Conservation (phyloP, 2,329 filamentous ascomycete genomes). For the Blastomyces silverae region DNA sequence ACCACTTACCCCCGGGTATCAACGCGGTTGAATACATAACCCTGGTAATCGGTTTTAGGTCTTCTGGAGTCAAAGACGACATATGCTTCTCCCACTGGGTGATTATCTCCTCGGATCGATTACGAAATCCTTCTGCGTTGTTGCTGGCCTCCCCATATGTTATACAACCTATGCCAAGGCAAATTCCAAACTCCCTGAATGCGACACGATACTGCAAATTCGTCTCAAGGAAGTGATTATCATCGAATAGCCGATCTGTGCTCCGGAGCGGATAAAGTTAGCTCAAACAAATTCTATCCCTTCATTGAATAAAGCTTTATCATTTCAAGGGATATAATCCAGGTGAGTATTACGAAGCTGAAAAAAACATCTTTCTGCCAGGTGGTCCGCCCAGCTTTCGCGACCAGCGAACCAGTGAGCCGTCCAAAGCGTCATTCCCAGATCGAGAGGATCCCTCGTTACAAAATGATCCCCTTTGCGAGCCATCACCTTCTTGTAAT, state of each 20-base stretch:
- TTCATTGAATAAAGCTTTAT: background rate
- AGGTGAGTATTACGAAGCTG: conserved; percentile 31
- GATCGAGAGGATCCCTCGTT: conserved; percentile 49
- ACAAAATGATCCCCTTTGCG: conserved; percentile 41
- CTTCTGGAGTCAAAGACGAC: conserved; percentile 33
- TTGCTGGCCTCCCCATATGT: conserved; percentile 32
- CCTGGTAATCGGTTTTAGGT: conserved; percentile 49
- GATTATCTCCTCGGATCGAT: conserved; percentile 34
- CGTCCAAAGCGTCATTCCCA: conserved; percentile 56
- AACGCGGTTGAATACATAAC: conserved; percentile 54
- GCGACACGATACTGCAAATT: conserved; percentile 40
- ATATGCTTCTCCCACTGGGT: conserved; percentile 37
- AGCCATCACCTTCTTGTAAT: conserved; percentile 47
- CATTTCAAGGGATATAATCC: background rate
- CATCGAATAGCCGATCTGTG: conserved; percentile 34
- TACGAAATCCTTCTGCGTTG: conserved; percentile 28
- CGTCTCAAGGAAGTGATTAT: conserved; percentile 32
- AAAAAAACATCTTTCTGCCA: conserved; percentile 35
- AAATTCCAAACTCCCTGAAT: conserved; percentile 52
- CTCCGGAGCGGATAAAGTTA: background rate
- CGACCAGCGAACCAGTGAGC: conserved; percentile 45
- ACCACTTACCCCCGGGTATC: conserved; percentile 48
- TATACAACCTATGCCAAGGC: conserved; percentile 44
- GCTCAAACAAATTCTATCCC: background rate
- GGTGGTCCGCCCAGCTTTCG: conserved; percentile 45